These are phyloP conservation scores for Emmonsia crescens DNA, from an alignment of 2,329 filamentous ascomycete species.

Conservation along the genomic window DNA sequence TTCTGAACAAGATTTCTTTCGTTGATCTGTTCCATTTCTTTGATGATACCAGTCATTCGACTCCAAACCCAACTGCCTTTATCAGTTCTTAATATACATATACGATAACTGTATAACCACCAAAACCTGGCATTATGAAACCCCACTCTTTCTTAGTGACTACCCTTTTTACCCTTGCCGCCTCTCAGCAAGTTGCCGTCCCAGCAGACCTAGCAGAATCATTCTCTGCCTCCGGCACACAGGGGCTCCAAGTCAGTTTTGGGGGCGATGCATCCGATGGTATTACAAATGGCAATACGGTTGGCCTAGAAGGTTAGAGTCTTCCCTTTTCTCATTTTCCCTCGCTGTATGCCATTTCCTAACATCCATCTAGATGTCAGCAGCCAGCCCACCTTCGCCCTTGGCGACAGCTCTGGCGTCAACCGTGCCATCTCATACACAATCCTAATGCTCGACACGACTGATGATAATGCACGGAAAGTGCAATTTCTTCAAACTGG, in stretches of 20 bases:
- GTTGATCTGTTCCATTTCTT: not conserved
- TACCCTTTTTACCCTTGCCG: conserved; percentile 3
- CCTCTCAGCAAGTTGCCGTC: conserved; percentile 6
- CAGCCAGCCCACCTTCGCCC: conserved; percentile 6
- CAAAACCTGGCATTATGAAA: not conserved
- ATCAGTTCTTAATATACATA: not conserved
- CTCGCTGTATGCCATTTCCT: not conserved
- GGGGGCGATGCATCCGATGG: conserved; percentile 11
- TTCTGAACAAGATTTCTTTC: not conserved
- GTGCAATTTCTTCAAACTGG: conserved; percentile 8
- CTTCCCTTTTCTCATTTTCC: not conserved
- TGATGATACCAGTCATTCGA: not conserved
- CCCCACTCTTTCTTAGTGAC: conserved; percentile 5
- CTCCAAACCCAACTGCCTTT: not conserved
- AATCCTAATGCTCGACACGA: conserved; percentile 11
- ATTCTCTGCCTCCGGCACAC: conserved; percentile 2
- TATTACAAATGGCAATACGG: conserved; percentile 2
- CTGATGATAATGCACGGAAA: not conserved
- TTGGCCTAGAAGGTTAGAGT: conserved; percentile 6
- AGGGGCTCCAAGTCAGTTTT: conserved; percentile 9
- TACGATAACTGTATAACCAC: not conserved
- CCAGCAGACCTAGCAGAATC: conserved; percentile 4
- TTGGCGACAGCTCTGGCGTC: conserved; percentile 9
- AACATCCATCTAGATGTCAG: conserved; percentile 1
- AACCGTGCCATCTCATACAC: conserved; percentile 6